These are phyloP conservation scores for Microstegium vimineum DNA, from an alignment of 176 grass and related monocot genomes.

Conservation along the genomic window DNA sequence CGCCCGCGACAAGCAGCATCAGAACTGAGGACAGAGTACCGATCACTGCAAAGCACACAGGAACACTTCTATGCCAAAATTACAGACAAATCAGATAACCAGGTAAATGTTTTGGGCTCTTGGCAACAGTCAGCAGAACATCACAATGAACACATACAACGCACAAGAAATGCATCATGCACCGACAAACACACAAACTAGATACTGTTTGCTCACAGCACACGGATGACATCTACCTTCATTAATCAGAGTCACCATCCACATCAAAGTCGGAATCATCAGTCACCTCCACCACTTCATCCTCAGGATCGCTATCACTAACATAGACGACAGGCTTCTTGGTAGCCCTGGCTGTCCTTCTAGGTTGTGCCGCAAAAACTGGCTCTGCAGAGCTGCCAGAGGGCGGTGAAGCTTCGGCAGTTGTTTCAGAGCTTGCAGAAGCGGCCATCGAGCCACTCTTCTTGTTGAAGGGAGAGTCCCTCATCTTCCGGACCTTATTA, in stretches of 20 bases:
- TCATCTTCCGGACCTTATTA: conserved; percentile 77
- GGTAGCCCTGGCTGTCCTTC: conserved; percentile 57
- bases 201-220: background rate
- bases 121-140: background rate
- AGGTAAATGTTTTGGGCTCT: background rate
- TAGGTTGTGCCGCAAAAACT: conserved; percentile 23
- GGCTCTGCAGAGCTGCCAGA: conserved; percentile 32
- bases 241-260: conserved; percentile 32
- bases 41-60: background rate
- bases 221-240: background rate
- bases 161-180: conserved; percentile 35
- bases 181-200: background rate
- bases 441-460: conserved; percentile 40
- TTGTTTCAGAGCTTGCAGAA: conserved; percentile 18
- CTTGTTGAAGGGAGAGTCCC: conserved; percentile 70
- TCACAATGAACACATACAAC: background rate
- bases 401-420: conserved; percentile 3
- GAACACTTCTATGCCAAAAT: background rate
- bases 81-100: background rate
- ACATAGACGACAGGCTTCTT: conserved; percentile 32
- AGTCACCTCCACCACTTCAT: conserved; percentile 41
- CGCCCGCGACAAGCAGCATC: background rate
- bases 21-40: background rate
- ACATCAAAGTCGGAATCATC: conserved; percentile 61
- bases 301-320: conserved; percentile 26